Evolutionary conservation across 768 basidiomycete species (phyloP).

Genomic region (Pleurotus salmoneostramineus): DNA sequence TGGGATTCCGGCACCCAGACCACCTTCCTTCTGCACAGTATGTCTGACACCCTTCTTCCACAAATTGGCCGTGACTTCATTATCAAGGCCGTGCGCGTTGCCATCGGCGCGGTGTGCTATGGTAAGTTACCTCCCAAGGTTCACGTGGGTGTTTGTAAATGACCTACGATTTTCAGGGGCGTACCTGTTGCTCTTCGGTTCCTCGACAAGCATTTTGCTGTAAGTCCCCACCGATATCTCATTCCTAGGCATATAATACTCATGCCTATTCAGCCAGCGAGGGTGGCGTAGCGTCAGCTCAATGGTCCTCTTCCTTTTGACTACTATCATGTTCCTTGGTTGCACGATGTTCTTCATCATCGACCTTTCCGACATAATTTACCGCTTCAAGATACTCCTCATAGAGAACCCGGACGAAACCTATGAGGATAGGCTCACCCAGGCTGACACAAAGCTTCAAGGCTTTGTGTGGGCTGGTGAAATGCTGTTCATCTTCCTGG

Average conservation of each 20-base stretch:
- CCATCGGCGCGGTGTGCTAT: slow-evolving; percentile 13
- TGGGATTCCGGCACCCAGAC: no score
- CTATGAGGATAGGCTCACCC: slow-evolving; percentile 15
- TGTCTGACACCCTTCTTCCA: not conserved
- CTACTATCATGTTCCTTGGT: slow-evolving; percentile 21
- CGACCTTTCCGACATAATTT: slow-evolving; percentile 22
- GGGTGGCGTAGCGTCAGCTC: slow-evolving; percentile 13
- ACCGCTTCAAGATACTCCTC: slow-evolving; percentile 22
- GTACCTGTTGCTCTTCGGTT: slow-evolving; percentile 13
- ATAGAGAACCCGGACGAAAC: slow-evolving; percentile 16
- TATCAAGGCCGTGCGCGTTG: slow-evolving; percentile 13
- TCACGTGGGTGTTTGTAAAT: not conserved
- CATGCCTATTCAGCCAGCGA: slow-evolving; percentile 12
- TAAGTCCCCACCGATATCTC: not conserved
- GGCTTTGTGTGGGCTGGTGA: slow-evolving; percentile 23
- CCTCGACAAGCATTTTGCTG: slow-evolving; percentile 15
- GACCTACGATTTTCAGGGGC: slow-evolving; percentile 6
- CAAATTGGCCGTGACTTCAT: slow-evolving; percentile 14
- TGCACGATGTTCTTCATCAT: slow-evolving; percentile 22
- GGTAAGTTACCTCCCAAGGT: slow-evolving; percentile 5
- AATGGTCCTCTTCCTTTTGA: slow-evolving; percentile 18
- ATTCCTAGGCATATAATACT: not conserved
- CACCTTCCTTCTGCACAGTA: no score
- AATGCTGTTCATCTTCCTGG: slow-evolving; percentile 27
- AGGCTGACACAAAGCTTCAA: slow-evolving; percentile 18